Base-by-base conservation (phyloP, 257 asterid genomes). In the Solanum corneliomulleri region DNA sequence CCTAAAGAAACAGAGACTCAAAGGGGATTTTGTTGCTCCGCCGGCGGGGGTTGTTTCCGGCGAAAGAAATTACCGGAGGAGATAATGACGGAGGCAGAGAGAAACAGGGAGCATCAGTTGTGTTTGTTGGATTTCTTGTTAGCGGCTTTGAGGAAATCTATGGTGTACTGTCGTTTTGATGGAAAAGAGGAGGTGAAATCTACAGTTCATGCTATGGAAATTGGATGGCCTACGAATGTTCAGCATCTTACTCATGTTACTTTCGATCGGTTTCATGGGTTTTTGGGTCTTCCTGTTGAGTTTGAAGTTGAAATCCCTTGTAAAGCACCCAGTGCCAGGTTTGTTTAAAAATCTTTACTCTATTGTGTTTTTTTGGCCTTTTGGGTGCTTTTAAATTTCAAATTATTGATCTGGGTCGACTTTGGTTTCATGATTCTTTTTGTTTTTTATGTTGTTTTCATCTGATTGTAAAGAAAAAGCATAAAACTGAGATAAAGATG, bases 271-370 rank as follows among this genome's bases (percentile, higher is more conserved):
- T 97, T 95, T 90, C 95, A 96, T 62, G 99, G 99, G 0, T 97
- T 97, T 89, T 87, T 97, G 89, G 99, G 99, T 31, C 96, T 97
- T 70, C 99, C 99, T 3, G 94, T 94, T 31, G 99, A 97, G 94
- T 95, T 97, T 69, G 93, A 95, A 89, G 97, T 95, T 16, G 98
- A 97, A 88, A 91, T 97, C 87, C 98, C 99, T 3, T 90, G 93
- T 70, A 85, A 94, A 91, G 98, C 92, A 74, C 99, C 99, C n/a
- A 97, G 99, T 89, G 99, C 99, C 84, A 97, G 99, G 99, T 97
- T 88, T 82, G 84, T 41, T 56, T 78, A 25, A 77, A 25, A 25
- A 8, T 25, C 41, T 27, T 4, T 14, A 4, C 39, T 45, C 45
- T 45, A 20, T 42, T 13, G 56, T 42, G 60, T n/a, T 76, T 33